Conservation (phyloP, 164 flowering plant genomes). For the Platanus orientalis region DNA sequence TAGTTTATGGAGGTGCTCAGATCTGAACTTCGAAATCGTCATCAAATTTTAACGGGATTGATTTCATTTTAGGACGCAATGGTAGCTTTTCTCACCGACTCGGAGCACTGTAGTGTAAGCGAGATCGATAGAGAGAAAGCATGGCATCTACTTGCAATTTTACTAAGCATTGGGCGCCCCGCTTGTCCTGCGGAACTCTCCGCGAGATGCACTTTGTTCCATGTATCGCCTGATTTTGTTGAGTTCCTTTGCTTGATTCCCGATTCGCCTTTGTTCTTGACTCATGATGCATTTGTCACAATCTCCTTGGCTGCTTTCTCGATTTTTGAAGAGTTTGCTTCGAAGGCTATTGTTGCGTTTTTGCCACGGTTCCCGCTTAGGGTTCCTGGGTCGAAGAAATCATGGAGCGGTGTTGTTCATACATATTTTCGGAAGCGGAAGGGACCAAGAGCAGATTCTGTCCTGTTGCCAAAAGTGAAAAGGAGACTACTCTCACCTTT, state of each 20-base stretch:
- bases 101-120: neutral
- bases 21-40: neutral
- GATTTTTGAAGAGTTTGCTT: slow-evolving; percentile 15
- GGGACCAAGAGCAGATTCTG: neutral
- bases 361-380: slow-evolving; percentile 14
- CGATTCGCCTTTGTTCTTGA: slow-evolving; percentile 31
- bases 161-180: slow-evolving; percentile 34
- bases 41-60: neutral
- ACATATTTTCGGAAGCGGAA: too few relatives aligned
- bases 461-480: slow-evolving; percentile 9
- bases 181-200: slow-evolving; percentile 30
- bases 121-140: slow-evolving; percentile 26
- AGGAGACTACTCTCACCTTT: slow-evolving; percentile 19
- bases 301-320: slow-evolving; percentile 16
- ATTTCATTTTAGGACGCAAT: slow-evolving; percentile 7
- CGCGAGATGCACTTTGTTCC: slow-evolving; percentile 22
- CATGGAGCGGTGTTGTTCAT: neutral
- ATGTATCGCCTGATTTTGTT: slow-evolving; percentile 20
- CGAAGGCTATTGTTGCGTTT: slow-evolving; percentile 1
- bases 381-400: slow-evolving; percentile 7
- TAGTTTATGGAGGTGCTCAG: neutral
- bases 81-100: slow-evolving; percentile 14
- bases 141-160: slow-evolving; percentile 28
- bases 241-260: slow-evolving; percentile 37
- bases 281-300: slow-evolving; percentile 31